Conservation (phyloP, 2,329 filamentous ascomycete genomes). For the Fusarium agapanthi region DNA sequence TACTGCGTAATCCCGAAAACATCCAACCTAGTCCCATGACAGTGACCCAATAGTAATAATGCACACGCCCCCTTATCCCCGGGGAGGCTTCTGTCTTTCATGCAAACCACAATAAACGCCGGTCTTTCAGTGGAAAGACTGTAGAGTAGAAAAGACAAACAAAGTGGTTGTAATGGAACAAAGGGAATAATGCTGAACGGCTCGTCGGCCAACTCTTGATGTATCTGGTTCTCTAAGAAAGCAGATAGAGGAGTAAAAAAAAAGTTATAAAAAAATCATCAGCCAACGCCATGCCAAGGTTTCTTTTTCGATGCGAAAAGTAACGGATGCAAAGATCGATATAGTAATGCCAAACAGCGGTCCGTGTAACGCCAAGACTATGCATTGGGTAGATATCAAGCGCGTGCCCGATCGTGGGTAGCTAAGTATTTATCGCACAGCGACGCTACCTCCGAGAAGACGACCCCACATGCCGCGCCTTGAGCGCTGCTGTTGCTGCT, state of each 20-base stretch:
- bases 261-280: neutral
- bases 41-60: constrained; percentile 25
- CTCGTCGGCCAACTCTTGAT: constrained; percentile 18
- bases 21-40: constrained; percentile 7
- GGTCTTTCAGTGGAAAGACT: neutral
- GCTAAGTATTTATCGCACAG: constrained; percentile 47
- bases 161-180: constrained; percentile 23
- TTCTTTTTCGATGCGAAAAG: constrained; percentile 34
- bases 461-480: constrained; percentile 62
- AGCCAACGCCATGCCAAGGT: constrained; percentile 32
- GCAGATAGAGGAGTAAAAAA: constrained; percentile 7
- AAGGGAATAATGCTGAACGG: constrained; percentile 28
- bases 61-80: constrained; percentile 27
- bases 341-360: constrained; percentile 33
- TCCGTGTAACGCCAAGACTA: constrained; percentile 35
- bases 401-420: neutral
- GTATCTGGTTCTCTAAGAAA: constrained; percentile 33
- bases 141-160: neutral
- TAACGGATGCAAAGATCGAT: constrained; percentile 16
- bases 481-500: constrained; percentile 56
- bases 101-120: constrained; percentile 32
- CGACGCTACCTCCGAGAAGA: constrained; percentile 58
- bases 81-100: constrained; percentile 14
- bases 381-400: constrained; percentile 30
- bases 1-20: constrained; percentile 16